Conservation (phyloP, 108 stramenopile species). For the Nitzschia palea region DNA sequence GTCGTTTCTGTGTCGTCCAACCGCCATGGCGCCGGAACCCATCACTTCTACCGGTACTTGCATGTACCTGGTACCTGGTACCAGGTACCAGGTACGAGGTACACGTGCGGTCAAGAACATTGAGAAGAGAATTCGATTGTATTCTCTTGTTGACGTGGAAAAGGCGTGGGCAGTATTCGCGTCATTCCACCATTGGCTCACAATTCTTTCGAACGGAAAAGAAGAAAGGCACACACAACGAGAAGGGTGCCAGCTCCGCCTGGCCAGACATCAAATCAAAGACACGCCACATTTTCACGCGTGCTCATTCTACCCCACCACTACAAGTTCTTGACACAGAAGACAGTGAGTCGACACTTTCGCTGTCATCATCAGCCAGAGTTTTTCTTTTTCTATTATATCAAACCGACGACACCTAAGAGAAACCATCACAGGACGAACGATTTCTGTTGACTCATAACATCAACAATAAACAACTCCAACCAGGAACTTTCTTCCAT, state of each 20-base stretch:
- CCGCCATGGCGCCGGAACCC: too few species aligned
- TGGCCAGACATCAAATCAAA: too few species aligned
- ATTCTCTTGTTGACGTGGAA: slow-evolving; percentile 2
- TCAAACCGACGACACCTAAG: too few species aligned
- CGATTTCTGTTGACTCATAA: background rate
- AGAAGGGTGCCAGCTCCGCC: background rate
- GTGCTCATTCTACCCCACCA: background rate
- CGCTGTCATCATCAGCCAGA: too few species aligned
- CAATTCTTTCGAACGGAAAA: background rate
- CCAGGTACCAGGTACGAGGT: too few species aligned
- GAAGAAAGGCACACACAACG: background rate
- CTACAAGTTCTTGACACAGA: background rate
- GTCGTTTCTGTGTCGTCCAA: too few species aligned
- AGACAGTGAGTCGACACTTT: background rate
- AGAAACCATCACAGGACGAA: too few species aligned
- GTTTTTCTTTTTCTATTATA: too few species aligned
- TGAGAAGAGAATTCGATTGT: background rate
- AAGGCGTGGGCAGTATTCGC: background rate
- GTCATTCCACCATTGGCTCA: background rate
- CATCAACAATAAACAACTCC: background rate
- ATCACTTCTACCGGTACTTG: too few species aligned
- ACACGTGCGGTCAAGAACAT: too few species aligned
- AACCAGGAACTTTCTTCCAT: background rate
- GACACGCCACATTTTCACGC: background rate
- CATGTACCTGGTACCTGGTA: too few species aligned